Evolutionary conservation across 106 monocot genomes (phyloP).

Genomic region (Posidonia australis): DNA sequence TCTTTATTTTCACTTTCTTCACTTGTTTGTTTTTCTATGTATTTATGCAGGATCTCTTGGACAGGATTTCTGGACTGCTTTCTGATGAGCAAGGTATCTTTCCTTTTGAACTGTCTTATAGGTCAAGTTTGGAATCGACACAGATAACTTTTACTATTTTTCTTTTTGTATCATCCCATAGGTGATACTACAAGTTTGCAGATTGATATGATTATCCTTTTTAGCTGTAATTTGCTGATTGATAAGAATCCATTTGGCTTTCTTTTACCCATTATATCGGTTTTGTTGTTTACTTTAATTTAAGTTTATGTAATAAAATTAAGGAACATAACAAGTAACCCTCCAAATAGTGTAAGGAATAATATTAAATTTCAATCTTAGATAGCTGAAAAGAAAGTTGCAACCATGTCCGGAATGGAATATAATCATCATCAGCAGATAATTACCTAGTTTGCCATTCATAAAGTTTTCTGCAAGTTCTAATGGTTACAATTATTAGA

Average conservation of each 20-base stretch:
- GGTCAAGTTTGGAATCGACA: neutral
- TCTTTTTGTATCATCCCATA: neutral
- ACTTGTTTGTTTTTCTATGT: constrained; percentile 1
- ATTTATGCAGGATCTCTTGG: constrained; percentile 68
- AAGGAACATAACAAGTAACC: too few relatives aligned
- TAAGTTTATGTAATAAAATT: neutral
- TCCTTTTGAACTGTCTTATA: neutral
- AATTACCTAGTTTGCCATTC: too few relatives aligned
- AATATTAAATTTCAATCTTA: too few relatives aligned
- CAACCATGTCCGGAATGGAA: too few relatives aligned
- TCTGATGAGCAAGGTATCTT: constrained; percentile 76
- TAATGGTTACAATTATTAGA: too few relatives aligned
- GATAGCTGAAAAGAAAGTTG: too few relatives aligned
- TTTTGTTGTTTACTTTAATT: neutral
- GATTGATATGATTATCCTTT: neutral
- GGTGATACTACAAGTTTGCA: neutral
- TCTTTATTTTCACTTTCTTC: neutral
- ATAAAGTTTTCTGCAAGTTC: too few relatives aligned
- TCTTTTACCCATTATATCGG: neutral
- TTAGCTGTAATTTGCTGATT: too few relatives aligned
- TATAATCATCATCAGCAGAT: too few relatives aligned
- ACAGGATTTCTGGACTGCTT: constrained; percentile 59
- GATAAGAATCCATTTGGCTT: too few relatives aligned
- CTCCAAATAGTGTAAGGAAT: too few relatives aligned
- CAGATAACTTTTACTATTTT: neutral